These are phyloP conservation scores for Fulvia fulva DNA, from an alignment of 2,329 filamentous ascomycete species.

Conservation along the genomic window DNA sequence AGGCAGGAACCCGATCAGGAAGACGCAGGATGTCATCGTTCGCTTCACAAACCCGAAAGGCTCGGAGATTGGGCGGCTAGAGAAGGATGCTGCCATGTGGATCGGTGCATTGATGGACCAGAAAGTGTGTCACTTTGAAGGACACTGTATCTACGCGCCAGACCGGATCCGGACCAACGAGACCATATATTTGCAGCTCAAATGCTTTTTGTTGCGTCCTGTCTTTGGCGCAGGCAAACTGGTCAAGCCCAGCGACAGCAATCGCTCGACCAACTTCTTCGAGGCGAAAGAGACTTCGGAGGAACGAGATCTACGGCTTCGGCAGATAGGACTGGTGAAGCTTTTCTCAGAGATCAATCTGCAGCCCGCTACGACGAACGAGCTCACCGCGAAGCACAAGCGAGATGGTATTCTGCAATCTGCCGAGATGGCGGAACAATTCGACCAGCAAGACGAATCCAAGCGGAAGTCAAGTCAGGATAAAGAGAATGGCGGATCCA, in stretches of 20 bases:
- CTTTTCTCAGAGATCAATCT: conserved; percentile 87
- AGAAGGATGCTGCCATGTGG: conserved; percentile 85
- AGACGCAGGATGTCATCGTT: conserved; percentile 79
- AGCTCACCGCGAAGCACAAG: conserved; percentile 70
- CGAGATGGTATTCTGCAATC: conserved; percentile 80
- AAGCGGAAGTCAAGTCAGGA: conserved; percentile 38
- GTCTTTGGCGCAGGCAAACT: conserved; percentile 68
- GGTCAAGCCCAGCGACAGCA: conserved; percentile 60
- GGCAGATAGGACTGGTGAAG: conserved; percentile 83
- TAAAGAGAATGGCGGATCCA: conserved; percentile 45
- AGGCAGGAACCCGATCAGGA: conserved; percentile 51
- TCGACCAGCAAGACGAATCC: conserved; percentile 55
- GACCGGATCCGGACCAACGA: conserved; percentile 85
- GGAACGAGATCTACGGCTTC: conserved; percentile 75
- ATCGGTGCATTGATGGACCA: conserved; percentile 90
- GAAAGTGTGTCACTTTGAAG: conserved; percentile 81
- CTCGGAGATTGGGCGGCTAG: conserved; percentile 78
- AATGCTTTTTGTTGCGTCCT: conserved; percentile 68
- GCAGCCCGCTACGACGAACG: conserved; percentile 69
- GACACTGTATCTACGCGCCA: conserved; percentile 81
- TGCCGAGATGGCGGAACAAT: conserved; percentile 80
- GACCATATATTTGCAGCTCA: conserved; percentile 85
- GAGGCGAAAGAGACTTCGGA: conserved; percentile 82
- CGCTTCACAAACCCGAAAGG: conserved; percentile 79
- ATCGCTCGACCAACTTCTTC: conserved; percentile 69